phyloP scores from a whole-genome alignment of 1,139 yeast species.

The Taiozyma sp. region DNA sequence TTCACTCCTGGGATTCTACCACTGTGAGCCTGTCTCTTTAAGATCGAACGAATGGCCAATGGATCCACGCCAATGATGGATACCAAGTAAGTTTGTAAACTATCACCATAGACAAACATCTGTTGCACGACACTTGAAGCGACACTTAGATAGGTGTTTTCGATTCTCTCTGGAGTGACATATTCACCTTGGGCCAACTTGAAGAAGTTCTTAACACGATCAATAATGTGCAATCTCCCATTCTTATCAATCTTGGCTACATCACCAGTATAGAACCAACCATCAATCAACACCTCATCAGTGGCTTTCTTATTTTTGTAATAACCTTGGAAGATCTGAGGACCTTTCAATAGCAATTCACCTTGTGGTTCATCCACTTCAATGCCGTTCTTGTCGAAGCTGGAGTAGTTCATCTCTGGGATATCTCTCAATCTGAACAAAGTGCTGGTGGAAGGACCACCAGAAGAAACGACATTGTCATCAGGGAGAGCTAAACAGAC shows the following conservation, averaged over 20 bases:
- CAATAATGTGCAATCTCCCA: constrained; percentile 61
- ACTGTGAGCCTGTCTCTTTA: constrained; percentile 5
- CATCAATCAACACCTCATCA: constrained; percentile 52
- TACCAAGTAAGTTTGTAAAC: constrained; percentile 54
- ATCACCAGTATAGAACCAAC: constrained; percentile 80
- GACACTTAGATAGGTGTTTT: constrained; percentile 51
- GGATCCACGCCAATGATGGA: constrained; percentile 64
- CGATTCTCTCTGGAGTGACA: constrained; percentile 75
- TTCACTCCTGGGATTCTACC: background rate
- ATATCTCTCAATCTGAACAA: constrained; percentile 63
- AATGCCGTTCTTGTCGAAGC: constrained; percentile 41
- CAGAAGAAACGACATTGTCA: constrained; percentile 47
- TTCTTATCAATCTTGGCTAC: constrained; percentile 51
- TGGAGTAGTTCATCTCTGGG: constrained; percentile 61
- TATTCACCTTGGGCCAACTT: constrained; percentile 82
- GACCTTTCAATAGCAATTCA: constrained; percentile 65
- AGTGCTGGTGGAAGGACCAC: constrained; percentile 46
- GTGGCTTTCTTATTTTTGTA: constrained; percentile 56
- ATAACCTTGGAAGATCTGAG: constrained; percentile 58
- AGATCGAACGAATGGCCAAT: constrained; percentile 24
- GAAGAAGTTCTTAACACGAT: constrained; percentile 77
- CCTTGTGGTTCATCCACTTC: constrained; percentile 38
- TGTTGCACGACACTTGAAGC: constrained; percentile 43
- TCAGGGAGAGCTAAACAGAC: constrained; percentile 40
- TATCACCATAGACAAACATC: constrained; percentile 66